Evolutionary conservation across 805 yeast genomes (phyloP).

Genomic region (Yarrowia osloensis): DNA sequence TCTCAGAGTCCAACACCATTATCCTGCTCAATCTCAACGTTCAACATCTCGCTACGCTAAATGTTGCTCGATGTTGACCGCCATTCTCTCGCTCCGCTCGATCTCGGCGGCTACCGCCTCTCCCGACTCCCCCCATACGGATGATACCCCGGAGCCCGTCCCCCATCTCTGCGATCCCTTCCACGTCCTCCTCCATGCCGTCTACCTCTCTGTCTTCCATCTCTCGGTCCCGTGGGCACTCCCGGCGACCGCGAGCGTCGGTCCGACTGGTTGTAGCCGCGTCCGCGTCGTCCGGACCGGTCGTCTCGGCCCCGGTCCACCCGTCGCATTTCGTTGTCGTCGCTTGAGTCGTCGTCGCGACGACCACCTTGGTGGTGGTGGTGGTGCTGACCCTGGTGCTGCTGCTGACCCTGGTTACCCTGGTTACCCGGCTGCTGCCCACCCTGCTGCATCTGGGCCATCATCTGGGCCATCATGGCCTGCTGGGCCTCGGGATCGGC

Average conservation of each 20-base stretch:
- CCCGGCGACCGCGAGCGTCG: conserved; percentile 15
- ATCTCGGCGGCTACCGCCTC: neutral
- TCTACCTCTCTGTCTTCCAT: conserved; percentile 17
- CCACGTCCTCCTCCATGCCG: conserved; percentile 7
- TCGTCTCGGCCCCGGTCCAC: conserved; percentile 24
- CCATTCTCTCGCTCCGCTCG: neutral
- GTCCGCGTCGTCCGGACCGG: conserved; percentile 24
- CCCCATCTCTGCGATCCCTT: neutral
- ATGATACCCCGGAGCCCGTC: conserved; percentile 1
- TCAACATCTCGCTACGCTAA: no score
- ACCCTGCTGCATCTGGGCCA: conserved; percentile 19
- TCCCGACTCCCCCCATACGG: neutral
- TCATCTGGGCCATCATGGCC: conserved; percentile 24
- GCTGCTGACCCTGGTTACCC: neutral
- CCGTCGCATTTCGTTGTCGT: conserved; percentile 25
- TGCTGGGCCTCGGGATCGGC: conserved; percentile 21
- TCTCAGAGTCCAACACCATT: no score
- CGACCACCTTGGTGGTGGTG: neutral
- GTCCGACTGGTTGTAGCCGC: conserved; percentile 19
- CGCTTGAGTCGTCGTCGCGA: neutral
- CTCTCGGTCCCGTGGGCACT: conserved; percentile 25
- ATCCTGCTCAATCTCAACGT: no score
- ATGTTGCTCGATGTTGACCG: no score
- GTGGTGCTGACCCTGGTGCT: neutral
- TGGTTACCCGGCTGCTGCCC: neutral